These are phyloP conservation scores for Tylopilus rubrobrunneus DNA, from an alignment of 768 basidiomycete genomes.

Conservation along the genomic window DNA sequence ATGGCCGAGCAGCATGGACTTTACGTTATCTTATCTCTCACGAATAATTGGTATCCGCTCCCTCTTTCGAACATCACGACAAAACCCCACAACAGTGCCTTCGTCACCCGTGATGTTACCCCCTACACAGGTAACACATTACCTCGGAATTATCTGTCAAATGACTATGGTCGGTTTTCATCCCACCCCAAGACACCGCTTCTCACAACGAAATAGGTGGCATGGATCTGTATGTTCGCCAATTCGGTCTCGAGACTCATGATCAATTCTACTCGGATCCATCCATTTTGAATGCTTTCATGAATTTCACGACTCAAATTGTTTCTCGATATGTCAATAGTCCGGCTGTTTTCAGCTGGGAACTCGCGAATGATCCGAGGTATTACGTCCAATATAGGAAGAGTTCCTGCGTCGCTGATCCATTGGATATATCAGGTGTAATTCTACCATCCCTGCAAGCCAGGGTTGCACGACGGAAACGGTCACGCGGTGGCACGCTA, in stretches of 20 bases:
- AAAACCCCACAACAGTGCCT: background rate
- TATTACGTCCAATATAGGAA: slow-evolving; percentile 17
- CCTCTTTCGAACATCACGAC: slow-evolving; percentile 29
- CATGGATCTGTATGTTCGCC: slow-evolving; percentile 62
- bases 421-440: slow-evolving; percentile 40
- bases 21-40: slow-evolving; percentile 51
- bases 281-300: slow-evolving; percentile 46
- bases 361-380: slow-evolving; percentile 67
- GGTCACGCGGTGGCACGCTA: slow-evolving; percentile 55
- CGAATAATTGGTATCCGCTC: slow-evolving; percentile 58
- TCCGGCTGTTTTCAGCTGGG: slow-evolving; percentile 53
- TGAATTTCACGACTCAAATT: slow-evolving; percentile 53
- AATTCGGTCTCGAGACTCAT: slow-evolving; percentile 41
- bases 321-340: slow-evolving; percentile 54
- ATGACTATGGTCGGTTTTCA: slow-evolving; percentile 49
- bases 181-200: background rate
- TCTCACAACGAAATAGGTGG: slow-evolving; percentile 41
- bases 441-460: slow-evolving; percentile 46
- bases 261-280: slow-evolving; percentile 58
- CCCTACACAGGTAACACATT: slow-evolving; percentile 35
- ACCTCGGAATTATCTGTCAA: slow-evolving; percentile 54
- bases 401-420: background rate
- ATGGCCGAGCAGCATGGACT: slow-evolving; percentile 53
- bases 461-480: slow-evolving; percentile 44
- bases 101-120: slow-evolving; percentile 25